Evolutionary conservation across 1,284 basidiomycete genomes (phyloP).

Genomic region (Taiwanofungus camphoratus): DNA sequence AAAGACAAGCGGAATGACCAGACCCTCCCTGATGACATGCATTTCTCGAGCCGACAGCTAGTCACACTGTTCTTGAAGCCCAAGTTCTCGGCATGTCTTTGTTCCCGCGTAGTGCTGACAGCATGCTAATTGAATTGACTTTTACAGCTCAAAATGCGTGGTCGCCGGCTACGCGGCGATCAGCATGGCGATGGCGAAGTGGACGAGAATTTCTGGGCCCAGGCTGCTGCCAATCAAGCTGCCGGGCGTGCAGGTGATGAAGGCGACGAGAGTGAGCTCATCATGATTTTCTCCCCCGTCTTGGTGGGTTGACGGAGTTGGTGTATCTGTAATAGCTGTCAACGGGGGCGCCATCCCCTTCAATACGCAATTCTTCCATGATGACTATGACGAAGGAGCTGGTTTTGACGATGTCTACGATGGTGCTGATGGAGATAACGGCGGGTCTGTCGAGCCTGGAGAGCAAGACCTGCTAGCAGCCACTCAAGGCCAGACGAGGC

Average conservation of each 20-base stretch:
- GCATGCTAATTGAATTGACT: background rate
- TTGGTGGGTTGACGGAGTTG: too few relatives aligned
- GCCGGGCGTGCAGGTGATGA: constrained; percentile 50
- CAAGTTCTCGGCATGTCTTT: constrained; percentile 72
- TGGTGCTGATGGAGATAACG: constrained; percentile 46
- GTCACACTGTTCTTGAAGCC: constrained; percentile 94
- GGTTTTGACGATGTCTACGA: constrained; percentile 72
- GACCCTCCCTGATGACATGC: constrained; percentile 93
- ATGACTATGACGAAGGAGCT: constrained; percentile 78
- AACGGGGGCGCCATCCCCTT: constrained; percentile 68
- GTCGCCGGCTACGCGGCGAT: constrained; percentile 52
- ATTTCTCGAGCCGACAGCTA: constrained; percentile 88
- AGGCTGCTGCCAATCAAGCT: constrained; percentile 79
- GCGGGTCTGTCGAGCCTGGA: constrained; percentile 46
- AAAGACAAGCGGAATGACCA: constrained; percentile 72
- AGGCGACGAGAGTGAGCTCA: constrained; percentile 54
- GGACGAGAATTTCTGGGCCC: constrained; percentile 94
- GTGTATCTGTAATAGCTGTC: constrained; percentile 27
- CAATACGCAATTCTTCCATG: constrained; percentile 96
- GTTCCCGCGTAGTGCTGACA: constrained; percentile 1
- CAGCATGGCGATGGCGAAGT: constrained; percentile 74
- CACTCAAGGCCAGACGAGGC: constrained; percentile 74
- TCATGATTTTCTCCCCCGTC: background rate
- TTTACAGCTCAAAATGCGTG: constrained; percentile 74
- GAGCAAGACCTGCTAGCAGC: constrained; percentile 85